Evolutionary conservation across 805 yeast species (phyloP).

Genomic region (Candida argentea): DNA sequence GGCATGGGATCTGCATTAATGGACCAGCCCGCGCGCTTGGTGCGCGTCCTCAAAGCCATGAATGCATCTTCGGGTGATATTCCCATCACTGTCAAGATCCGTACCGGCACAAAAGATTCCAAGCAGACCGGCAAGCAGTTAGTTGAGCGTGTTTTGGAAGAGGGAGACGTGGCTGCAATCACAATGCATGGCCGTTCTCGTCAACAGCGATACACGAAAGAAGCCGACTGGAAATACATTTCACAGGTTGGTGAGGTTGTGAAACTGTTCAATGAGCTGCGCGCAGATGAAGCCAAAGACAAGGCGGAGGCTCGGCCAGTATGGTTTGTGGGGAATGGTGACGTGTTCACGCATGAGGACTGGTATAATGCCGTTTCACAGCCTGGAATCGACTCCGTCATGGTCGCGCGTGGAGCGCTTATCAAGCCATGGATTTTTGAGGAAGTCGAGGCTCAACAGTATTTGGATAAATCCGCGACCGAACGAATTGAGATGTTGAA

Average conservation of each 20-base stretch:
- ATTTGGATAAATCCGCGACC: conserved; percentile 80
- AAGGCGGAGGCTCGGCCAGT: conserved; percentile 49
- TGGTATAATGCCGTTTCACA: conserved; percentile 66
- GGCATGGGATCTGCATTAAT: conserved; percentile 94
- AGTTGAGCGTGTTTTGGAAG: conserved; percentile 60
- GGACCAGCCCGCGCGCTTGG: conserved; percentile 77
- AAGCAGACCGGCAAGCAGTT: conserved; percentile 81
- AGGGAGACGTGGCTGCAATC: conserved; percentile 79
- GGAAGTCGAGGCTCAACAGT: conserved; percentile 83
- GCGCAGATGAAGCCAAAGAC: conserved; percentile 51
- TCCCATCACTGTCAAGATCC: conserved; percentile 84
- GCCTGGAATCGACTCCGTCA: conserved; percentile 77
- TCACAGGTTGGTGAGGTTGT: conserved; percentile 62
- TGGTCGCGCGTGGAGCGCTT: conserved; percentile 97
- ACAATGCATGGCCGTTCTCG: conserved; percentile 95
- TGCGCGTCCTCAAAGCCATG: conserved; percentile 80
- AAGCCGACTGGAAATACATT: conserved; percentile 91
- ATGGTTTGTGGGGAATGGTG: conserved; percentile 92
- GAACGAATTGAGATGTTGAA: conserved; percentile 75
- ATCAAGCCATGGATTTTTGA: conserved; percentile 99
- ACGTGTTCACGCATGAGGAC: conserved; percentile 75
- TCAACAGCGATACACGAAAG: conserved; percentile 86
- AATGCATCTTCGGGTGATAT: conserved; percentile 79
- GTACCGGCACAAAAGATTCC: conserved; percentile 82
- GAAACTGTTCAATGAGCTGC: conserved; percentile 41